Percentiles rank a stretch among this genome's conserved stretches.
Evolutionary conservation across 192 early-diverging fungal species (phyloP).

Genomic region (Umbelopsis sp.): DNA sequence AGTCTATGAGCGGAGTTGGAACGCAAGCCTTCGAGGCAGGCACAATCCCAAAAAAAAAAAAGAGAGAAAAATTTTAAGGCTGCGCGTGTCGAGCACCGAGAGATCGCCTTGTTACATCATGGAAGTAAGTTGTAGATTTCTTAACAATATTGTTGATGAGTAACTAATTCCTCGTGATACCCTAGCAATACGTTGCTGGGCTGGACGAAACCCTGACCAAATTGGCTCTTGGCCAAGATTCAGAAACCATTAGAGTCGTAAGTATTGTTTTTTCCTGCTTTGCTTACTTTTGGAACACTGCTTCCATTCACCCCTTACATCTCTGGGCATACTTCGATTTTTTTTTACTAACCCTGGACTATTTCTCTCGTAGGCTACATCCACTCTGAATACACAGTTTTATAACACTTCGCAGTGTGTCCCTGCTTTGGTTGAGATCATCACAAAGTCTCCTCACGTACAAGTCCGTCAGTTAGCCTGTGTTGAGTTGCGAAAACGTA

Average conservation of each 20-base stretch:
- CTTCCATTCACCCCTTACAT: neutral
- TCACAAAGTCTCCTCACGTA: conserved; percentile 59
- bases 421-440: conserved; percentile 80
- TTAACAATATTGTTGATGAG: neutral
- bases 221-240: conserved; percentile 37
- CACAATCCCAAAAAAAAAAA: neutral
- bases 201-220: conserved; percentile 40
- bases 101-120: conserved; percentile 18
- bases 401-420: conserved; percentile 72
- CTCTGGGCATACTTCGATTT: neutral
- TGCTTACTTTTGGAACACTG: neutral
- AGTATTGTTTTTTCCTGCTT: neutral
- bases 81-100: conserved; percentile 12
- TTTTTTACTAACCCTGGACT: neutral
- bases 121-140: conserved; percentile 5
- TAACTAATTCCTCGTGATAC: neutral
- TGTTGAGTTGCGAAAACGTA: conserved; percentile 87
- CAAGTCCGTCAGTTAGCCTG: conserved; percentile 86
- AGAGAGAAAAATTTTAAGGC: conserved; percentile 7
- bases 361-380: conserved; percentile 56
- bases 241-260: conserved; percentile 42
- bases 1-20: neutral
- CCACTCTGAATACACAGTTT: conserved; percentile 72
- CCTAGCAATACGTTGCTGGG: conserved; percentile 35
- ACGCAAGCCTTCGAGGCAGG: neutral